phyloP scores from a whole-genome alignment of 106 monocot genomes.

The Dendrobium chrysotoxum region DNA sequence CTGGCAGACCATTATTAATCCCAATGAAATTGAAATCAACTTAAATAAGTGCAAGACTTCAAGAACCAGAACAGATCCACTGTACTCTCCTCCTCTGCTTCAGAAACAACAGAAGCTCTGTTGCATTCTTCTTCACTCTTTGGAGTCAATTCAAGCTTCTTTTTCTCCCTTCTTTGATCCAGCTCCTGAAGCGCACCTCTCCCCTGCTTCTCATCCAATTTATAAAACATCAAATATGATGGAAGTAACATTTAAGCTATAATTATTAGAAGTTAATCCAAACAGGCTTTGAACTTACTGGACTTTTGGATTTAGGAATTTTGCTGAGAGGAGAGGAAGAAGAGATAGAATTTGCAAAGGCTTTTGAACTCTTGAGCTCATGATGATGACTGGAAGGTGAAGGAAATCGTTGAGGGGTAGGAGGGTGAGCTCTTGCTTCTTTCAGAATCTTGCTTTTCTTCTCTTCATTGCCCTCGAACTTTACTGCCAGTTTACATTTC shows the following conservation, averaged over 20 bases:
- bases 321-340: constrained; percentile 51
- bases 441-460: constrained; percentile 21
- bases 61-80: constrained; percentile 81
- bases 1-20: neutral
- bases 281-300: constrained; percentile 5
- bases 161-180: constrained; percentile 25
- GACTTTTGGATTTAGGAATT: constrained; percentile 23
- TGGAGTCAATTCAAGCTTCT: constrained; percentile 17
- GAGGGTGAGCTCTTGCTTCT: constrained; percentile 75
- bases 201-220: constrained; percentile 14
- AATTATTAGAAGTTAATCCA: neutral
- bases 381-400: constrained; percentile 43
- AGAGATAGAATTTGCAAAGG: constrained; percentile 8
- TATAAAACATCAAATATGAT: neutral
- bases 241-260: neutral
- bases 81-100: constrained; percentile 33
- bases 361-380: constrained; percentile 19
- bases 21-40: constrained; percentile 15
- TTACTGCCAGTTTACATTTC: constrained; percentile 10
- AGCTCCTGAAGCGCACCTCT: constrained; percentile 48
- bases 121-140: constrained; percentile 22
- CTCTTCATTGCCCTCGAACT: constrained; percentile 1
- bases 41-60: constrained; percentile 69
- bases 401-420: constrained; percentile 79
- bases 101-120: constrained; percentile 11